Conservation (phyloP, 345 rosid genomes). For the Bruguiera sexangula region DNA sequence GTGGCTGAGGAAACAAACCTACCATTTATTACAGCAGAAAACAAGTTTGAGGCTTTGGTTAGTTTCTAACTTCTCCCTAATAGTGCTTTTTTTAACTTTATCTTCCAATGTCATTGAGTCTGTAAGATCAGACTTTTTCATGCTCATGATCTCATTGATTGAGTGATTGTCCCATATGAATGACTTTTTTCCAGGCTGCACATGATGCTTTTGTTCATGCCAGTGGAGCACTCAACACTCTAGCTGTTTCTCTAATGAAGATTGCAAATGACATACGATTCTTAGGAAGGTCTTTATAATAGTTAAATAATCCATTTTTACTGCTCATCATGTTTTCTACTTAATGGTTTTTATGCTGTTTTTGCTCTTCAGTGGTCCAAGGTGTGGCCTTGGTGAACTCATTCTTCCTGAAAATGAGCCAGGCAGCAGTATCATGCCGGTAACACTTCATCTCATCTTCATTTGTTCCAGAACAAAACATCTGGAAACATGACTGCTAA, state of each 20-base stretch:
- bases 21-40: slow-evolving; percentile 93
- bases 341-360: slow-evolving; percentile 24
- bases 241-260: slow-evolving; percentile 85
- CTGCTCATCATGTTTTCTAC: slow-evolving; percentile 6
- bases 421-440: slow-evolving; percentile 99
- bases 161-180: not conserved
- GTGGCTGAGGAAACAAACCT: slow-evolving; percentile 88
- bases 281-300: slow-evolving; percentile 62
- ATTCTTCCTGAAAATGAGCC: slow-evolving; percentile 99
- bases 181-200: slow-evolving; percentile 61
- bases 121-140: not conserved
- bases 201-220: slow-evolving; percentile 97
- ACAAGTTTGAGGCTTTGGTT: slow-evolving; percentile 98
- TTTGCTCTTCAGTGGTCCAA: slow-evolving; percentile 71
- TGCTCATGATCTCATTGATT: slow-evolving; percentile 1
- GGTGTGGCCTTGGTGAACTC: slow-evolving; percentile 98
- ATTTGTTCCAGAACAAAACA: not conserved
- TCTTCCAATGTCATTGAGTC: not conserved
- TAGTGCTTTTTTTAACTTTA: not conserved
- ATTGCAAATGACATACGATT: slow-evolving; percentile 86
- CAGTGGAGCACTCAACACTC: slow-evolving; percentile 86
- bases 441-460: slow-evolving; percentile 28
- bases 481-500: not conserved
- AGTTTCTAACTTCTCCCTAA: slow-evolving; percentile 23
- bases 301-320: slow-evolving; percentile 1